Conservation (phyloP, 768 basidiomycete genomes). For the Strobilomyces dryophilus region DNA sequence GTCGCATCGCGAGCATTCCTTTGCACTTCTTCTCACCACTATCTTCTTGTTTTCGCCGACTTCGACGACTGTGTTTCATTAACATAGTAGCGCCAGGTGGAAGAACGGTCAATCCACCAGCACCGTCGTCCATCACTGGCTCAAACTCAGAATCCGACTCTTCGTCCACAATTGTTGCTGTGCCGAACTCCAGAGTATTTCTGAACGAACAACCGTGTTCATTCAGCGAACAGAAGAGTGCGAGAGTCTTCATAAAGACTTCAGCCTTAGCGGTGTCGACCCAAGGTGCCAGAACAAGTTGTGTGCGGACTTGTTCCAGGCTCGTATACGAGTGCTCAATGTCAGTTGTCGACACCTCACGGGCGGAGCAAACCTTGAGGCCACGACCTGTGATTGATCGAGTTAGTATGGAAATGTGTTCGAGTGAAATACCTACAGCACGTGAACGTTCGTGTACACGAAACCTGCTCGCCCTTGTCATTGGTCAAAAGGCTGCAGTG, state of each 20-base stretch:
- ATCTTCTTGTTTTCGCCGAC: neutral
- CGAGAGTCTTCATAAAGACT: conserved; percentile 5
- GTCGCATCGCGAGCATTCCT: neutral
- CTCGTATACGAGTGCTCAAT: neutral
- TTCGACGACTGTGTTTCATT: neutral
- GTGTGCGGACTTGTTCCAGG: neutral
- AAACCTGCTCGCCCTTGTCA: neutral
- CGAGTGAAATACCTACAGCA: neutral
- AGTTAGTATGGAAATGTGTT: neutral
- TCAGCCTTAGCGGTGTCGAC: neutral
- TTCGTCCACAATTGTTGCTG: neutral
- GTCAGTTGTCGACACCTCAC: neutral
- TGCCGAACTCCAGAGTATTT: neutral
- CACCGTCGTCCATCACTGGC: too few species aligned
- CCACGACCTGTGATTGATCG: neutral
- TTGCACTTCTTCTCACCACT: neutral
- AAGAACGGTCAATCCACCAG: too few species aligned
- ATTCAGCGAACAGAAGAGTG: neutral
- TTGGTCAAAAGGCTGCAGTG: neutral
- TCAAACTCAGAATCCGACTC: neutral
- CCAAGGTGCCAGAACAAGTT: neutral
- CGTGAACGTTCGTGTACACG: neutral
- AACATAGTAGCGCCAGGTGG: neutral
- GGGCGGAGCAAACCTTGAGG: neutral
- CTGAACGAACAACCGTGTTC: conserved; percentile 3